Conservation (phyloP, 768 basidiomycete species). For the Coprinopsis cinerea region DNA sequence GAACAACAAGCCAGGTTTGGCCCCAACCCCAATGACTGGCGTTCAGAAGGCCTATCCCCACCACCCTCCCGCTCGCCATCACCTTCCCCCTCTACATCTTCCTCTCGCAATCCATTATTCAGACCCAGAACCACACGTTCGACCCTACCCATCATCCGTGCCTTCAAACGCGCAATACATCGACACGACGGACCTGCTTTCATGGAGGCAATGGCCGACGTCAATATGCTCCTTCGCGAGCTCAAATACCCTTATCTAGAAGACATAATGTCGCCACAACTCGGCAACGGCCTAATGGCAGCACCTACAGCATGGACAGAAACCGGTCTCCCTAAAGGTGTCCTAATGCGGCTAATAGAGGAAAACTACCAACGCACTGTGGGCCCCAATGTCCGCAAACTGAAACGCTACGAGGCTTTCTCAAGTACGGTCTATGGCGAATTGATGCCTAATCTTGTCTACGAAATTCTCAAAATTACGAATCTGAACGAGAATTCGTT, state of each 20-base stretch:
- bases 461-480: constrained; percentile 58
- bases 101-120: constrained; percentile 21
- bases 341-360: constrained; percentile 73
- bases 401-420: constrained; percentile 79
- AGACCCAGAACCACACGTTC: constrained; percentile 22
- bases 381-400: constrained; percentile 78
- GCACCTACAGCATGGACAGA: constrained; percentile 44
- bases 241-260: constrained; percentile 63
- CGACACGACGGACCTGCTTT: constrained; percentile 69
- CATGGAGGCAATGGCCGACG: constrained; percentile 48
- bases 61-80: constrained; percentile 27
- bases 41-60: constrained; percentile 34
- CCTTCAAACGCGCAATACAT: constrained; percentile 65
- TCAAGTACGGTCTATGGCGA: constrained; percentile 88
- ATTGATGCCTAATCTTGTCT: constrained; percentile 76
- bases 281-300: constrained; percentile 44
- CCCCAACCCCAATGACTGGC: constrained; percentile 46
- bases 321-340: constrained; percentile 52
- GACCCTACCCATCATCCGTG: constrained; percentile 41
- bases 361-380: constrained; percentile 93
- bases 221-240: constrained; percentile 55
- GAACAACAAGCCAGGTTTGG: constrained; percentile 64
- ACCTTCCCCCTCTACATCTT: constrained; percentile 32
- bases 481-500: constrained; percentile 53
- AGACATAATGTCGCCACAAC: constrained; percentile 38